These are phyloP conservation scores for Gracilaria caudata DNA, from an alignment of 23 red algal genomes.

Conservation along the genomic window DNA sequence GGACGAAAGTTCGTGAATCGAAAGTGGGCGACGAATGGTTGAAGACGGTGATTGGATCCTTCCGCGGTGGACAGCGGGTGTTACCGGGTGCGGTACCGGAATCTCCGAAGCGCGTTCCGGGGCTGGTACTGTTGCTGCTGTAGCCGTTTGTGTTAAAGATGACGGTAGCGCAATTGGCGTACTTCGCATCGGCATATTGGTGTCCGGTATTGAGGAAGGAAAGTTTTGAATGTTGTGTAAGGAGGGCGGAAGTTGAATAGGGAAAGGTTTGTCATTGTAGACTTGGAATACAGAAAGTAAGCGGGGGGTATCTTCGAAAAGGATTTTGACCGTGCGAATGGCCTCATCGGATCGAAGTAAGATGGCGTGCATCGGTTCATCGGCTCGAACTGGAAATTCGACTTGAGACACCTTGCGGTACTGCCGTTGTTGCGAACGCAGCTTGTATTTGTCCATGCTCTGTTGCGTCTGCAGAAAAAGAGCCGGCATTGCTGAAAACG, in stretches of 20 bases:
- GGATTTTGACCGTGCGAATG: constrained; percentile 40
- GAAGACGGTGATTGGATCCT: not conserved
- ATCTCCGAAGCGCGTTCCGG: not conserved
- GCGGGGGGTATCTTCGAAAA: constrained; percentile 55
- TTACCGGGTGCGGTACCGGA: not conserved
- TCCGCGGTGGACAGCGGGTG: not conserved
- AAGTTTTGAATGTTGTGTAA: constrained; percentile 20
- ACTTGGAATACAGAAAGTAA: constrained; percentile 28
- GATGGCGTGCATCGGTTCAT: constrained; percentile 22
- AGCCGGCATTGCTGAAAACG: constrained; percentile 22
- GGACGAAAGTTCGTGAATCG: constrained; percentile 15
- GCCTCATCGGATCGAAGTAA: constrained; percentile 50
- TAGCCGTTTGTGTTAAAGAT: constrained; percentile 16
- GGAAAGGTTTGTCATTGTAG: constrained; percentile 30
- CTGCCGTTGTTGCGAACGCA: constrained; percentile 72
- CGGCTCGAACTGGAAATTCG: constrained; percentile 54
- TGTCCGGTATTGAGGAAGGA: not conserved
- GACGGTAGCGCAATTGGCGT: constrained; percentile 46
- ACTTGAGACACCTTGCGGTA: constrained; percentile 45
- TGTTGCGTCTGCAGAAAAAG: constrained; percentile 54
- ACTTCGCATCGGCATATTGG: constrained; percentile 21
- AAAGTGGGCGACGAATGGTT: constrained; percentile 26
- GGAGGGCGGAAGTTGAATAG: constrained; percentile 25
- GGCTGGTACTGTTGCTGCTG: constrained; percentile 23
- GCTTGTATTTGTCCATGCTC: constrained; percentile 65